These are phyloP conservation scores for Clitocybe nebularis DNA, from an alignment of 1,284 basidiomycete genomes.

Conservation along the genomic window DNA sequence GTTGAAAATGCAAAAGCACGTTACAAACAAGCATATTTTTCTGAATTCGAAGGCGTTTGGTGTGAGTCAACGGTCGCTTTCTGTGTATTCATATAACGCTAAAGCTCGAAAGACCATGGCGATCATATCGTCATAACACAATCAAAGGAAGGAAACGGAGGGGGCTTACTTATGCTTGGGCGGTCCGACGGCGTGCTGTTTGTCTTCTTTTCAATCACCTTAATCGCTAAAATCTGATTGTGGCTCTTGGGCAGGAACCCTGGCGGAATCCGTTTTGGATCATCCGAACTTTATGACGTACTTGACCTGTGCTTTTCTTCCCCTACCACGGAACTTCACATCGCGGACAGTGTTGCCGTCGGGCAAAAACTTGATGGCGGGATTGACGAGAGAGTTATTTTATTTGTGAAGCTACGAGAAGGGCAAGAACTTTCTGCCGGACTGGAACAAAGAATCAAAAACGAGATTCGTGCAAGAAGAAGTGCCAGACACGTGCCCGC, in stretches of 20 bases:
- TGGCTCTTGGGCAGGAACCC: constrained; percentile 54
- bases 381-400: constrained; percentile 77
- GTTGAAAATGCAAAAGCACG: constrained; percentile 59
- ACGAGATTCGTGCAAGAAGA: constrained; percentile 60
- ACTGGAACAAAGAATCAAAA: constrained; percentile 56
- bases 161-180: constrained; percentile 82
- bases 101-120: constrained; percentile 55
- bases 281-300: constrained; percentile 83
- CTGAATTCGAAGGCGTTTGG: constrained; percentile 71
- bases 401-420: constrained; percentile 73
- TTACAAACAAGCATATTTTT: constrained; percentile 77
- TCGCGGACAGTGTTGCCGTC: constrained; percentile 74
- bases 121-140: constrained; percentile 71
- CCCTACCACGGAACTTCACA: constrained; percentile 36
- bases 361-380: constrained; percentile 70
- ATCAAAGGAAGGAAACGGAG: constrained; percentile 64
- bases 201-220: constrained; percentile 25
- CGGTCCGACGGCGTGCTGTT: constrained; percentile 80
- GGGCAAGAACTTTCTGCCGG: constrained; percentile 48
- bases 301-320: constrained; percentile 62
- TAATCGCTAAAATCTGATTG: background rate
- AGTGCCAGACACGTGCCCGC: constrained; percentile 76
- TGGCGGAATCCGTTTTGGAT: constrained; percentile 82
- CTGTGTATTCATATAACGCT: constrained; percentile 7
- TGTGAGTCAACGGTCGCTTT: constrained; percentile 46